Base-by-base conservation (phyloP, 148 eudicot species). In the Camellia japonica region DNA sequence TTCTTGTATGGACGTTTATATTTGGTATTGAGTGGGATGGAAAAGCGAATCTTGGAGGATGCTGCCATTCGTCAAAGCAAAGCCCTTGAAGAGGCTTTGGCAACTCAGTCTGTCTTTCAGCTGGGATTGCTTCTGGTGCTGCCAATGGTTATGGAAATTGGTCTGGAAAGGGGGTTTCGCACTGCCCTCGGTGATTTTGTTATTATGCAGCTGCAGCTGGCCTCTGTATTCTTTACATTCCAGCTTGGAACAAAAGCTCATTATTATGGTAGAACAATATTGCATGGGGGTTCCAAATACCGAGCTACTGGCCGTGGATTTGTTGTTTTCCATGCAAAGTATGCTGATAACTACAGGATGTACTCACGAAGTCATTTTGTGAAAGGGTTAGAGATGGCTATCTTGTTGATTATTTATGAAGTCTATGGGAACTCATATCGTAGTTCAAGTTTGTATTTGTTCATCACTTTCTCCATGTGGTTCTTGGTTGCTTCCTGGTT, bases 161-260 rank as follows among this genome's bases (percentile, higher is more conserved):
- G 98, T 74, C 85, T 96, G 60, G 99, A 96, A 77, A 89, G 92
- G 82, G 99, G 98, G 38, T 96, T 96, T 76, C 91, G 98, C n/a
- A 89, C 91, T 15, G 99, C 99, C 77, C 78, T 96, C 23, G 99
- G 98, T 78, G 97, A 96, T 81, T 92, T 96, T 38, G 83, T 96
- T 68, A 89, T 92, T 55, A 93, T 96, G 99, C 99, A 96, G 82
- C 94, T 96, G 76, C 99, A 96, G 87, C 85, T 96, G 66, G 99
- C 99, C 82, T 93, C 98, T 52, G 98, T 93, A 8, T 96, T 96
- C 86, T 96, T 93, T 38, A 96, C 99, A 68, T 96, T 96, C 87
- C 99, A 93, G 85, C 97, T 96, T 69, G 99, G 99, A 75, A 96
- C 99, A 64, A 96, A 96, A 86, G 98, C 98, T 52, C 99, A 96